Conservation (phyloP, 2,329 filamentous ascomycete genomes). For the Xylaria sp. region DNA sequence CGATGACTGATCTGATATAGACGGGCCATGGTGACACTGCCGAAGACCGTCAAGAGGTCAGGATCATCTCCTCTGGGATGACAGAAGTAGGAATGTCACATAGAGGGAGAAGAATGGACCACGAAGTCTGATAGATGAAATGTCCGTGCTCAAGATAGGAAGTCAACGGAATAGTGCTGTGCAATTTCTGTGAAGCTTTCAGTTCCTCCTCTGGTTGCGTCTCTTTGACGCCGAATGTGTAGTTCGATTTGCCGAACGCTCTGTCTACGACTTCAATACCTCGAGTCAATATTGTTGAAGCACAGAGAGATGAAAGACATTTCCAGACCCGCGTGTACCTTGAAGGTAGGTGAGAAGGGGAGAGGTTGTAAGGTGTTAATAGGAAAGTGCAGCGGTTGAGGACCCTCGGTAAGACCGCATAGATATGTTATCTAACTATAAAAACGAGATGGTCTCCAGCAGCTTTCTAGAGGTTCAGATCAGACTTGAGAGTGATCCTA, state of each 20-base stretch:
- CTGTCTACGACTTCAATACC: too few relatives aligned
- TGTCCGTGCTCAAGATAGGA: too few relatives aligned
- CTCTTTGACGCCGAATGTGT: conserved; percentile 98
- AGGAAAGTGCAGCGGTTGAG: not conserved
- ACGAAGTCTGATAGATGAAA: not conserved
- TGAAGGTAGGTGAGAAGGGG: not conserved
- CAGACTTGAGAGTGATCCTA: not conserved
- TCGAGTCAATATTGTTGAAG: not conserved
- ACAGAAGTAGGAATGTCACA: not conserved
- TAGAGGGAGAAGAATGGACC: not conserved
- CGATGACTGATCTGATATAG: not conserved
- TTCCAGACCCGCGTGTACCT: not conserved
- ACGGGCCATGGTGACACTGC: not conserved
- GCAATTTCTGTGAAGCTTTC: not conserved
- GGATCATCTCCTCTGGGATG: not conserved
- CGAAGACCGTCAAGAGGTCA: not conserved
- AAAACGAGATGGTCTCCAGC: not conserved
- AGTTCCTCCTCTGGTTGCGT: conserved; percentile 90
- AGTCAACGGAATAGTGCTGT: too few relatives aligned
- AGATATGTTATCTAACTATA: not conserved
- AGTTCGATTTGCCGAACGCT: conserved; percentile 73
- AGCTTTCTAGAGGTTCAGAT: not conserved
- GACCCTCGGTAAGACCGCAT: not conserved
- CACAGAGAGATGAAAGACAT: not conserved
- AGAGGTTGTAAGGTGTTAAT: too few relatives aligned